Percentiles rank a stretch among this genome's conserved stretches.
Evolutionary conservation across 169 alveolate species (phyloP).

Genomic region (Plasmodium sp.): DNA sequence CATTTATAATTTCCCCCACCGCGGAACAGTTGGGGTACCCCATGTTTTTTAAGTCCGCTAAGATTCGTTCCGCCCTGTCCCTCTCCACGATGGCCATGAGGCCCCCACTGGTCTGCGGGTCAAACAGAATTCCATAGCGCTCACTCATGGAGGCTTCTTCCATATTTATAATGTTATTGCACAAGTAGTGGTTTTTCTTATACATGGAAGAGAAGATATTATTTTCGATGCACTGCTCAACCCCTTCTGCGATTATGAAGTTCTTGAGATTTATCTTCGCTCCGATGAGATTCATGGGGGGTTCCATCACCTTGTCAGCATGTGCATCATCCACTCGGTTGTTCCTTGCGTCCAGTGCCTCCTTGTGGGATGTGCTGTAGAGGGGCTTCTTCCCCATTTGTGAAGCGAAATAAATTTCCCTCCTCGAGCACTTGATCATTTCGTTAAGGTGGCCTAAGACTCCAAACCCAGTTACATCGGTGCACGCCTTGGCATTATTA

Average conservation of each 20-base stretch:
- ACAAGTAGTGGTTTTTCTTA: slow-evolving; percentile 72
- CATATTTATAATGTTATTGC: slow-evolving; percentile 73
- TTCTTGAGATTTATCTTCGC: slow-evolving; percentile 58
- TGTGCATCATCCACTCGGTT: not conserved
- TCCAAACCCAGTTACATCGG: slow-evolving; percentile 76
- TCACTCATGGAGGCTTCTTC: slow-evolving; percentile 45
- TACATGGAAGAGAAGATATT: slow-evolving; percentile 74
- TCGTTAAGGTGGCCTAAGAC: slow-evolving; percentile 72
- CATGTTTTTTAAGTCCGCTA: slow-evolving; percentile 50
- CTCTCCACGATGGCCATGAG: slow-evolving; percentile 67
- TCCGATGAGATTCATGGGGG: slow-evolving; percentile 27
- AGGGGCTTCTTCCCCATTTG: not conserved
- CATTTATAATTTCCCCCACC: slow-evolving; percentile 74
- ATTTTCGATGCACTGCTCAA: slow-evolving; percentile 60
- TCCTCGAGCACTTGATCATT: slow-evolving; percentile 72
- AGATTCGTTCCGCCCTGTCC: slow-evolving; percentile 23
- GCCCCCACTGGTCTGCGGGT: slow-evolving; percentile 77
- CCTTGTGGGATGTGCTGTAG: not conserved
- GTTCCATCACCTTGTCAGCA: not conserved
- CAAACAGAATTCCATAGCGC: slow-evolving; percentile 67
- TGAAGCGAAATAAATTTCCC: slow-evolving; percentile 14
- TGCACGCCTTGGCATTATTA: slow-evolving; percentile 71
- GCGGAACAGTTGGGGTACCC: slow-evolving; percentile 59
- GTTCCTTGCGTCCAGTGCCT: not conserved
- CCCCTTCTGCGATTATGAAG: slow-evolving; percentile 64